These are phyloP conservation scores for Furcasterigmium sp. DNA, from an alignment of 2,329 filamentous ascomycete genomes.

Conservation along the genomic window DNA sequence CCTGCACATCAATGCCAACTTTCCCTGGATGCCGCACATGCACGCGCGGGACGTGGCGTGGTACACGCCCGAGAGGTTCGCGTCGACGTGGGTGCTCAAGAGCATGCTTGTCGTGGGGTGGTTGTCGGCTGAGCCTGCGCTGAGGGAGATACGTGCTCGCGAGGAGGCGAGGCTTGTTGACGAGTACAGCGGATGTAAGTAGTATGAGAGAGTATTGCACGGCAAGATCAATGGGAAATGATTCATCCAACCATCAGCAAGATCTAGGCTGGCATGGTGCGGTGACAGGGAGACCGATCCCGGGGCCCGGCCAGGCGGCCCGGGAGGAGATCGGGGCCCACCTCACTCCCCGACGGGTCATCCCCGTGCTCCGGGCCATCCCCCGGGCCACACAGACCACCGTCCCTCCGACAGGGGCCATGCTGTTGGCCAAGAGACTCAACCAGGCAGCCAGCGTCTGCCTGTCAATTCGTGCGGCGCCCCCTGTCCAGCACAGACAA, in stretches of 20 bases:
- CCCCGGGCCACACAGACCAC: not conserved
- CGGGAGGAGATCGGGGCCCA: no score
- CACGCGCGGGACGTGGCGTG: slow-evolving; percentile 5
- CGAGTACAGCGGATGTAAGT: not conserved
- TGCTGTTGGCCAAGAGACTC: not conserved
- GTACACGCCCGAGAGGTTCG: slow-evolving; percentile 10
- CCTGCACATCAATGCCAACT: slow-evolving; percentile 15
- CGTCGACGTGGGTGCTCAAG: slow-evolving; percentile 10
- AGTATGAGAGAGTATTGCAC: not conserved
- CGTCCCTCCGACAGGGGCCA: not conserved
- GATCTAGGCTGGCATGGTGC: no score
- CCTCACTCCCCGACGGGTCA: no score
- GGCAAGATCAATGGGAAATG: no score
- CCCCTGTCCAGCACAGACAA: not conserved
- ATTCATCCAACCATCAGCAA: no score
- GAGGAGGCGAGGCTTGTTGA: slow-evolving; percentile 12
- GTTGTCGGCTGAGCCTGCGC: slow-evolving; percentile 15
- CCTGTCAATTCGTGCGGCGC: not conserved
- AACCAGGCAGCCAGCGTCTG: not conserved
- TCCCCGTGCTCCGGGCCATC: no score
- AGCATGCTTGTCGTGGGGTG: slow-evolving; percentile 16
- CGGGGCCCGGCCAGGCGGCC: no score
- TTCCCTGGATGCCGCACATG: slow-evolving; percentile 13
- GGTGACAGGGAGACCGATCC: no score
- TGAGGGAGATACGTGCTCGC: slow-evolving; percentile 13